These are phyloP conservation scores for Inga leiocalycina DNA, from an alignment of 306 rosid genomes.

Conservation along the genomic window DNA sequence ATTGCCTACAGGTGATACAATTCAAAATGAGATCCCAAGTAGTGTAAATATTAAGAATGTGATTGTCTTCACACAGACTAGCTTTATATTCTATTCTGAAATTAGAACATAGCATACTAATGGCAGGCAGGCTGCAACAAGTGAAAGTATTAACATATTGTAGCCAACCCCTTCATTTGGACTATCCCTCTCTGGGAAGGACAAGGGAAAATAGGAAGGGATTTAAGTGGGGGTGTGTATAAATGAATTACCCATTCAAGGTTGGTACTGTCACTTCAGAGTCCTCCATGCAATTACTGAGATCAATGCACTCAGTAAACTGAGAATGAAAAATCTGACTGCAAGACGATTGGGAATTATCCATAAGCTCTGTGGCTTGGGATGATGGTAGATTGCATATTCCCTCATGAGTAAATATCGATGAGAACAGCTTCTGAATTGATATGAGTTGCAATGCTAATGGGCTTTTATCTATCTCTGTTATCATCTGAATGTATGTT, in stretches of 20 bases:
- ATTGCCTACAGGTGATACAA: slow-evolving; percentile 18
- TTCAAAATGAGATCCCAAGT: slow-evolving; percentile 16
- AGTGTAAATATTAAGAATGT: background rate
- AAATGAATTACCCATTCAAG: slow-evolving; percentile 71
- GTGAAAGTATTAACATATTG: slow-evolving; percentile 14
- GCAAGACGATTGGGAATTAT: slow-evolving; percentile 22
- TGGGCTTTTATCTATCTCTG: slow-evolving; percentile 52
- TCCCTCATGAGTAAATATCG: slow-evolving; percentile 46
- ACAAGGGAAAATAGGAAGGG: background rate
- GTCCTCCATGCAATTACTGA: slow-evolving; percentile 71
- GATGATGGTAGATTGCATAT: slow-evolving; percentile 28
- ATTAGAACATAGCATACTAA: slow-evolving; percentile 17
- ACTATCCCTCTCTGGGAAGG: background rate
- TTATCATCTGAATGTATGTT: slow-evolving; percentile 56
- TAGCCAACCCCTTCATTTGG: slow-evolving; percentile 13
- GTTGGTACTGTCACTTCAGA: slow-evolving; percentile 77
- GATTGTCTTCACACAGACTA: background rate
- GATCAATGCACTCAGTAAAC: slow-evolving; percentile 65
- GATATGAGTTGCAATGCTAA: slow-evolving; percentile 63
- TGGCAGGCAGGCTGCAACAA: background rate
- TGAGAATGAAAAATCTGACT: slow-evolving; percentile 33
- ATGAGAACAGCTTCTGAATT: slow-evolving; percentile 69
- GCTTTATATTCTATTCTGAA: background rate
- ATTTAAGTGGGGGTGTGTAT: background rate
- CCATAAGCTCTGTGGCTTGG: slow-evolving; percentile 26